These are phyloP conservation scores for Graphium sp. DNA, from an alignment of 2,329 filamentous ascomycete species.

Conservation along the genomic window DNA sequence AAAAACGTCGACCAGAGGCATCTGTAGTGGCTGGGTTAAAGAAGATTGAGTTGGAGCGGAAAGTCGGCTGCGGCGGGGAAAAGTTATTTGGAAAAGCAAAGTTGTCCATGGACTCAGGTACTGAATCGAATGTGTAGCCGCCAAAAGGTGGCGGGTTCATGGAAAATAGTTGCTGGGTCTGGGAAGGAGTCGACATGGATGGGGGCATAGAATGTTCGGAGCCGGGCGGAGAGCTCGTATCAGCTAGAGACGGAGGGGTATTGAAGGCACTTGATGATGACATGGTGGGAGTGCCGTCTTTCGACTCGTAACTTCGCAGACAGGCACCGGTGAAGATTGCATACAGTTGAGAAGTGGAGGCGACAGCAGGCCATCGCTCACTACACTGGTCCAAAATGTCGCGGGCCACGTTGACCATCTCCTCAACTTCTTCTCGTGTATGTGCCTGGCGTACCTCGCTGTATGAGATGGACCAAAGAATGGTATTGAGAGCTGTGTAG, in stretches of 20 bases:
- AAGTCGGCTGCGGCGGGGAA: slow-evolving; percentile 30
- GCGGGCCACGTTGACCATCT: slow-evolving; percentile 56
- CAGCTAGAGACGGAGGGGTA: slow-evolving; percentile 29
- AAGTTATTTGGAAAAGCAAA: slow-evolving; percentile 25
- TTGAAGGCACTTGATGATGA: slow-evolving; percentile 16
- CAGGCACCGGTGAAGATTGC: slow-evolving; percentile 73
- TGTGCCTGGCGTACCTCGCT: slow-evolving; percentile 63
- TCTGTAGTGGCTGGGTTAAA: slow-evolving; percentile 37
- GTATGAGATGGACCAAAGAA: slow-evolving; percentile 86
- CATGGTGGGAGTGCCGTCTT: slow-evolving; percentile 18
- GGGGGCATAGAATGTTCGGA: background rate
- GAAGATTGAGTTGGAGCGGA: slow-evolving; percentile 52
- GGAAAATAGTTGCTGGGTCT: slow-evolving; percentile 19
- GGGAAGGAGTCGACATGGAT: slow-evolving; percentile 15
- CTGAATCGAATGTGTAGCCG: slow-evolving; percentile 39
- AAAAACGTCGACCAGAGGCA: slow-evolving; percentile 38
- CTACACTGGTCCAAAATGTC: slow-evolving; percentile 67
- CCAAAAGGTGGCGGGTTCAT: slow-evolving; percentile 16
- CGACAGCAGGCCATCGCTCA: slow-evolving; percentile 82
- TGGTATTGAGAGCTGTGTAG: slow-evolving; percentile 81
- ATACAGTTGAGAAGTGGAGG: slow-evolving; percentile 72
- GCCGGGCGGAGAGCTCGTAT: slow-evolving; percentile 25
- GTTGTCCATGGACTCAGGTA: slow-evolving; percentile 32
- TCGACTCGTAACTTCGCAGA: slow-evolving; percentile 67
- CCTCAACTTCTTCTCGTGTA: slow-evolving; percentile 56